A percentile compares a stretch with the other conserved stretches of the same genome.
Conservation (phyloP, 768 basidiomycete genomes). For the Mycena maculata region DNA sequence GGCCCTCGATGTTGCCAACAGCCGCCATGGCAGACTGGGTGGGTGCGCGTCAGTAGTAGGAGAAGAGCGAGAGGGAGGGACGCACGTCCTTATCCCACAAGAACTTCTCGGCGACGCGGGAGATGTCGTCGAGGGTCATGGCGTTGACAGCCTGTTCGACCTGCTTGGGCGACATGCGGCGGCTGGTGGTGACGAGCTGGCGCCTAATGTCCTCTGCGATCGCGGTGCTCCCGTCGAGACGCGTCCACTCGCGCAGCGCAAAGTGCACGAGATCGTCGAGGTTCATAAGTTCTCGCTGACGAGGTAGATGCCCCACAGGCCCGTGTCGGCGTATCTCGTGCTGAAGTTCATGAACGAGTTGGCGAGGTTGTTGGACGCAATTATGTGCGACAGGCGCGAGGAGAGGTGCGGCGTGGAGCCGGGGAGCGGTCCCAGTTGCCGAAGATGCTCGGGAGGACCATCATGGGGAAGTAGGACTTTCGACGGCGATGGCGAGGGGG, state of each 20-base stretch:
- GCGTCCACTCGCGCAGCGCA: conserved; percentile 94
- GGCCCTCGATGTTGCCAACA: conserved; percentile 89
- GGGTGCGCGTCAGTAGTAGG: conserved; percentile 18
- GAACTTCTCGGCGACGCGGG: conserved; percentile 95
- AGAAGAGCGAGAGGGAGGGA: conserved; percentile 25
- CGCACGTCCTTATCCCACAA: conserved; percentile 95
- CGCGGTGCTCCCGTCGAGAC: conserved; percentile 96
- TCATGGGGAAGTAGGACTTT: conserved; percentile 99
- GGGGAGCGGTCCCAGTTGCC: conserved; percentile 98
- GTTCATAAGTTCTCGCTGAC: conserved; percentile 97
- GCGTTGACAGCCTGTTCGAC: conserved; percentile 94
- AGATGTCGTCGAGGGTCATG: conserved; percentile 89
- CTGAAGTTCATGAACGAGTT: conserved; percentile 99
- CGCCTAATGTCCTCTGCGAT: conserved; percentile 99
- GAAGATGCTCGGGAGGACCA: conserved; percentile 97
- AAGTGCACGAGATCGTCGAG: conserved; percentile 95
- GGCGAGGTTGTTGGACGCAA: conserved; percentile 94
- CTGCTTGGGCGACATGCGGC: conserved; percentile 89
- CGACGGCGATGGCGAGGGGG: conserved; percentile 93
- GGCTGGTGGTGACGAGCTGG: conserved; percentile 94
- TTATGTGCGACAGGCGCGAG: conserved; percentile 90
- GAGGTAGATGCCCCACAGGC: conserved; percentile 98
- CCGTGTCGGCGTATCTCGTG: conserved; percentile 98
- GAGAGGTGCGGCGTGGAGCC: conserved; percentile 91
- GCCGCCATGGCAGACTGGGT: conserved; percentile 86